Base-by-base conservation (phyloP, 352 stramenopile genomes). In the Phytophthora quininea region DNA sequence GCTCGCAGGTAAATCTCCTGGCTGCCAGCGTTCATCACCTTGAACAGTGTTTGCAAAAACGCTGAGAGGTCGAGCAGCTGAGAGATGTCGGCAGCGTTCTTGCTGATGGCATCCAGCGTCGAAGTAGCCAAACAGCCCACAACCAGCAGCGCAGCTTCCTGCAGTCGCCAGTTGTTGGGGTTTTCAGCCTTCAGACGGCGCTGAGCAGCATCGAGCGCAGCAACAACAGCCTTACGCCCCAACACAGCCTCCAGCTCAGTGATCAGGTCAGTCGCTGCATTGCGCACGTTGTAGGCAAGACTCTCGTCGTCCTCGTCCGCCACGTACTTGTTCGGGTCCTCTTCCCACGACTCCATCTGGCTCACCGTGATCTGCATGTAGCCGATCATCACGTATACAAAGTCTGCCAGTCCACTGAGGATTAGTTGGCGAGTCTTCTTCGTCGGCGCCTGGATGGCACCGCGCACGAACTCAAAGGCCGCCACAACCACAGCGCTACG, bases 271-370 rank as follows among this genome's bases (percentile, higher is more conserved):
- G 73, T 84, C 29, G 78, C 85, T 48, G 83, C 82, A 47, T 90
- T 93, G 32, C 88, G 88, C 14, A 93, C 78, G 60, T 84, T 93
- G 67, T 91, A 92, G 47, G 82, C 65, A n/a, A 92, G 62, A 37
- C 84, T 92, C 54, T 93, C 84, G 63, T 95, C 88, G 58, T 95
- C 88, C 71, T 95, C 88, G 49, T 95, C 88, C 0, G 85, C 85
- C 14, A 95, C 79, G 64, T 93, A 95, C 67, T 92, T 88, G 71
- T 95, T 93, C 33, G 88, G 82, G 51, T 93, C 82, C 12, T 93
- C 88, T 35, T 84, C 67, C 88, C 88, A 95, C 42, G 76, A 80
- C 57, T 89, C 74, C 71, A 89, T 82, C 61, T 95, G 88, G 55
- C 80, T 80, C 50, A 73, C 63, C 1, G 85, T 92, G 58, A 95